Evolutionary conservation across 2,329 filamentous ascomycete genomes (phyloP).

Genomic region (Fusarium goolgardi): DNA sequence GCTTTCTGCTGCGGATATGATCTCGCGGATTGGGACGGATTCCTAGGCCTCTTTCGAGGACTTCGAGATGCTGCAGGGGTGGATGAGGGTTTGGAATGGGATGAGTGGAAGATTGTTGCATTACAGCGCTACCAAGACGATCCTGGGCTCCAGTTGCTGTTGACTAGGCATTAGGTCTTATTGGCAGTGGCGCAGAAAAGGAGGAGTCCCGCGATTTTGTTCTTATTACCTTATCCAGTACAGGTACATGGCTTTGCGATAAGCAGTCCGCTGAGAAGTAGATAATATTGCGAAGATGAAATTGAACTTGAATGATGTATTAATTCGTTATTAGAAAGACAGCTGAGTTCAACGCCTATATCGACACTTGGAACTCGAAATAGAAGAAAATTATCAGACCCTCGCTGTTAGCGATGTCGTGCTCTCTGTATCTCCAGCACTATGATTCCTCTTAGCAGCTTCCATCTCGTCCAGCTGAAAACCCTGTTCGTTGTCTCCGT

Average conservation of each 20-base stretch:
- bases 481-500: neutral
- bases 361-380: neutral
- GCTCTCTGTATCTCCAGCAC: neutral
- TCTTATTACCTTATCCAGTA: no score
- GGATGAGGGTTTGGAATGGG: neutral
- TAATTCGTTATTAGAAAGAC: neutral
- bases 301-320: neutral
- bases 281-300: no score
- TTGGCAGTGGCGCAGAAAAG: no score
- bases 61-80: neutral
- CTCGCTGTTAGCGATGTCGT: neutral
- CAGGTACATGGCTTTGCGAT: no score
- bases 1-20: neutral
- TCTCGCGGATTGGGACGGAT: neutral
- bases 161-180: no score
- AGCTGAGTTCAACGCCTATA: neutral
- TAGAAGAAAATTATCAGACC: neutral
- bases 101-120: neutral
- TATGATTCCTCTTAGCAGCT: neutral
- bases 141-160: neutral
- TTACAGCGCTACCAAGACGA: neutral
- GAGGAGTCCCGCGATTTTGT: no score
- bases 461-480: neutral
- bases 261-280: no score
- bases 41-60: neutral